Conservation (phyloP, 2,329 filamentous ascomycete genomes). For the Stylonectria norvegica region DNA sequence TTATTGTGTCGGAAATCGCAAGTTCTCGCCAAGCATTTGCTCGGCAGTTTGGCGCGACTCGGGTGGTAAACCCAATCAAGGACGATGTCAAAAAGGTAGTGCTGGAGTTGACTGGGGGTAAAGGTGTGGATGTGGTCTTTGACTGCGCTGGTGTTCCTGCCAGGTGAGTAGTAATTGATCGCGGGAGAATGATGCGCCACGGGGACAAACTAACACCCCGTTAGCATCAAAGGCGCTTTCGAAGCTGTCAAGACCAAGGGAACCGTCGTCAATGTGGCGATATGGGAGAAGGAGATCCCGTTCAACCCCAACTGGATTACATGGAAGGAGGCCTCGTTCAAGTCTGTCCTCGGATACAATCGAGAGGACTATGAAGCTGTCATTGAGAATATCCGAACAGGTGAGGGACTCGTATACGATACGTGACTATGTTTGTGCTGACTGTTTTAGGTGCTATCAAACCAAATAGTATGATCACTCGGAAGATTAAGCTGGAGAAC, state of each 20-base stretch:
- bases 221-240: constrained; percentile 37
- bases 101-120: constrained; percentile 44
- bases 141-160: constrained; percentile 56
- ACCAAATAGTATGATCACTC: constrained; percentile 58
- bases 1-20: constrained; percentile 47
- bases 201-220: neutral
- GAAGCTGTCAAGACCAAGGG: constrained; percentile 50
- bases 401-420: constrained; percentile 4
- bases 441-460: constrained; percentile 42
- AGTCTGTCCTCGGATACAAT: constrained; percentile 24
- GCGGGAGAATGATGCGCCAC: neutral
- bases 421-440: neutral
- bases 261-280: constrained; percentile 61
- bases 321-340: constrained; percentile 24
- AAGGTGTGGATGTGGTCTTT: constrained; percentile 57
- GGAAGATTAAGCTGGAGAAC: constrained; percentile 52
- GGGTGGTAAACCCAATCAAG: constrained; percentile 37
- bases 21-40: constrained; percentile 41
- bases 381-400: constrained; percentile 39
- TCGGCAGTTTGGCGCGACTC: constrained; percentile 41
- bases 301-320: constrained; percentile 29
- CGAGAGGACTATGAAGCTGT: constrained; percentile 52
- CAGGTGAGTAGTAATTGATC: constrained; percentile 8
- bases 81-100: constrained; percentile 46
- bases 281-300: constrained; percentile 50